Base-by-base conservation (phyloP, 164 flowering plant genomes). In the Berberis vulgaris region DNA sequence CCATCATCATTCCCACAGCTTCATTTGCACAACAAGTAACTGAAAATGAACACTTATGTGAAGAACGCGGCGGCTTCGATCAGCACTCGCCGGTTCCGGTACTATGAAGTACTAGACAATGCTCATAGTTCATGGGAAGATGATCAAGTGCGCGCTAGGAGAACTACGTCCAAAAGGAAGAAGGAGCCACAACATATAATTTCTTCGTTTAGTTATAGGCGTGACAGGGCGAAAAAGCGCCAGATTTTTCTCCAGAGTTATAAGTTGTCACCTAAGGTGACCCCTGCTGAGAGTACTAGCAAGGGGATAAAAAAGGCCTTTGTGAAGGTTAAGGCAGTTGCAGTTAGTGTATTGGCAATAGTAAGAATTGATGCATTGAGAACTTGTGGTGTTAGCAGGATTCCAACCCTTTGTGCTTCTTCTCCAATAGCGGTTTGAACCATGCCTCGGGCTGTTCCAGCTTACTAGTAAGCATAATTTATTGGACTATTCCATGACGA, bases 181-280 rank as follows among this genome's bases (percentile, higher is more conserved):
- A 66, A 44, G 46, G 64, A 54, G 54, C 53, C 58, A 38, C 26
- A 54, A 8, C 44, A 5, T 45, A 55, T 77, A 68, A 69, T 45
- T 38, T 41, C 7, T 49, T 72, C 80, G 2, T 49, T 70, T 1
- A 80, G 83, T 50, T 74, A 75, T 56, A 79, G 73, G 43, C 68
- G 73, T 0, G 76, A 74, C 11, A 41, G 80, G 39, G 84, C 83
- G 0, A 74, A 68, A 65, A 72, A 76, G 6, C 62, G 84, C 49
- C 80, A 65, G 26, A 69, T 80, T 62, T 83, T 71, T 42, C 78
- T 83, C 2, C 68, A 61, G 3, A 69, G 79, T 0, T 83, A 83
- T 69, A 66, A 72, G 69, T 64, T 83, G 11, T 56, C 69, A 11
- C 45, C 79, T 1, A 3, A n/a, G 13, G 71, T 65, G 8, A 67